Conservation (phyloP, 495 filamentous ascomycete genomes). For the Podospora bellae-mahoneyi region DNA sequence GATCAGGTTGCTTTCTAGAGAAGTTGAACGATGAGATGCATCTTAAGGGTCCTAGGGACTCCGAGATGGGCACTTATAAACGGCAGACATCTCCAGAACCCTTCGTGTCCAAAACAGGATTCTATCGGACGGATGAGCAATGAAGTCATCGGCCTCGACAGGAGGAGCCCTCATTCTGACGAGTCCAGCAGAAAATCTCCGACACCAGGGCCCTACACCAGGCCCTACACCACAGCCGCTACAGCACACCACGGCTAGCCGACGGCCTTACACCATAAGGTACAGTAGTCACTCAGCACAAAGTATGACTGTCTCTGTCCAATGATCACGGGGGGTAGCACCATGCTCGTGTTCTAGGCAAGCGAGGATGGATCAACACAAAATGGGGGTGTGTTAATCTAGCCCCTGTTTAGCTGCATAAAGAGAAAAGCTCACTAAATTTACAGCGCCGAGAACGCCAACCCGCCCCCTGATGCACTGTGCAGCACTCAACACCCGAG, state of each 20-base stretch:
- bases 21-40: slow-evolving; percentile 1
- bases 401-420: slow-evolving; percentile 16
- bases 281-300: background rate
- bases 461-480: background rate
- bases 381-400: slow-evolving; percentile 7
- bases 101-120: slow-evolving; percentile 25
- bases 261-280: background rate
- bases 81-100: slow-evolving; percentile 11
- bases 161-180: background rate
- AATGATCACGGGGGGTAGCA: slow-evolving; percentile 8
- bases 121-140: slow-evolving; percentile 13
- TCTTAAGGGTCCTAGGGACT: slow-evolving; percentile 11
- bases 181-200: slow-evolving; percentile 2
- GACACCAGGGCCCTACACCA: background rate
- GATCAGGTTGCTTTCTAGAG: background rate
- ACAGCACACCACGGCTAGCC: background rate
- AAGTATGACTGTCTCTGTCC: background rate
- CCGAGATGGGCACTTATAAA: slow-evolving; percentile 22
- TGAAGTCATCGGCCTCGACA: slow-evolving; percentile 27
- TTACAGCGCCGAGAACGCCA: slow-evolving; percentile 4
- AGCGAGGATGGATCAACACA: background rate
- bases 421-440: slow-evolving; percentile 10
- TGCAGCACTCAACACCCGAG: background rate
- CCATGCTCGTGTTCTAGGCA: background rate
- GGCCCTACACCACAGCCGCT: background rate